Evolutionary conservation across 371 early-diverging fungal genomes (phyloP), one percentile per base, ranked within the genome.

Genomic region (Nematocida sp.): DNA sequence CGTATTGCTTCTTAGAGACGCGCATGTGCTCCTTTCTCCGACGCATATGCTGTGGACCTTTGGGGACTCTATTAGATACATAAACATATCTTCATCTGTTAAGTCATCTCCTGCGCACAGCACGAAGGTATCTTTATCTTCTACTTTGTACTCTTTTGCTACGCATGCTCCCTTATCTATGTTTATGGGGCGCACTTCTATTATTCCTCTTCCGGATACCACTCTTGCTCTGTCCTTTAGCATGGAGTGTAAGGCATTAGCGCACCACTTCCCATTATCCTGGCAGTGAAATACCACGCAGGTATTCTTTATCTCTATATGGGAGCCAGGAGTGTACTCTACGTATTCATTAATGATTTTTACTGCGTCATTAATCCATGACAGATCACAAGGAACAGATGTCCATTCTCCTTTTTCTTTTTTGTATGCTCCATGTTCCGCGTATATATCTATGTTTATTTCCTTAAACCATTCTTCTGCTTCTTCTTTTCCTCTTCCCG

Each of bases 41-140:
- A 71, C 75, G 33, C 75, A 71, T 2, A 71, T 42, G n/a, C 60
- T 60, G 40, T 61, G 48, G 48, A 48, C 51, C 3, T 18, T 25
- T 16, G 75, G 75, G 11, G 45, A 23, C 25, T 57, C 36, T 9
- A 60, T 28, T 23, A 71, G 75, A 40, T 49, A 57, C 75, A 71
- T 71, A 51, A 83, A 83, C 82, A 83, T 82, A 30, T 82, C 79
- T 64, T 84, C 83, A 56, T 84, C 85, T 4, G 83, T 82, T 32
- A 56, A 32, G 49, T 84, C 85, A 66, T 84, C 85, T 30, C 85
- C 85, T 1, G 77, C 80, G 55, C 78, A 66, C 11, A 82, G 49
- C 2, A 78, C 56, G 50, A 83, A 59, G 35, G 49, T 64, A 25
- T 77, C 45, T 9, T 76, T 42, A n/a, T n/a, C n/a, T n/a, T n/a